Base-by-base conservation (phyloP, 768 basidiomycete genomes). In the Tylopilus vinaceipallidus region DNA sequence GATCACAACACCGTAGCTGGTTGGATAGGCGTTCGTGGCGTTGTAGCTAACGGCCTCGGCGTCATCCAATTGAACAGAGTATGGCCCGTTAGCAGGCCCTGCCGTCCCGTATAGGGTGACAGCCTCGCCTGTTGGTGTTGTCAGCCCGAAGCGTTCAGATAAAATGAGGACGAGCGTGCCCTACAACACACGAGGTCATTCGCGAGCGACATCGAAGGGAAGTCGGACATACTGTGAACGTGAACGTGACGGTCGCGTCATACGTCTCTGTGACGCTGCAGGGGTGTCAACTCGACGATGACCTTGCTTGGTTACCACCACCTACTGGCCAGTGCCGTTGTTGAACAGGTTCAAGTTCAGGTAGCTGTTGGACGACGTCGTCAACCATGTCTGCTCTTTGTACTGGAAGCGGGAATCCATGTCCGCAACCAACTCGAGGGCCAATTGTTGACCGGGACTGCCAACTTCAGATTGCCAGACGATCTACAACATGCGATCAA, bases 101-200 rank as follows among this genome's bases (percentile, higher is more conserved):
- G 73, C 66, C 10, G 77, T 66, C 16, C 78, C 75, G 43, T 73
- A 78, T 8, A 79, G 42, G 1, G 71, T 73, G n/a, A 80, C 68
- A 12, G 70, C 74, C 50, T 73, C 73, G 36, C 76, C 78, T 73
- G 34, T 22, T 20, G 24, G 14, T n/a, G 16, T 10, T 14, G 19
- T 49, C 6, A 53, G 36, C 33, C 32, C 20, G 24, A 32, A 30
- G 16, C 8, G 34, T 14, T 12, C 11, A 3, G 2, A 27, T 14
- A 29, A 2, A 20, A 2, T 10, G 10, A n/a, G 26, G 10, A 44
- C 6, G 29, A 38, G 40, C 62, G 49, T 58, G 56, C 64, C 64
- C 65, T 66, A 12, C 30, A 41, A 40, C 20, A 38, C 11, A 12
- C 32, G 8, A 10, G 22, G 42, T 59, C 44, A 60, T 23, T 35